Evolutionary conservation across 2,329 filamentous ascomycete genomes (phyloP).

Genomic region (Penicillium decumbens): DNA sequence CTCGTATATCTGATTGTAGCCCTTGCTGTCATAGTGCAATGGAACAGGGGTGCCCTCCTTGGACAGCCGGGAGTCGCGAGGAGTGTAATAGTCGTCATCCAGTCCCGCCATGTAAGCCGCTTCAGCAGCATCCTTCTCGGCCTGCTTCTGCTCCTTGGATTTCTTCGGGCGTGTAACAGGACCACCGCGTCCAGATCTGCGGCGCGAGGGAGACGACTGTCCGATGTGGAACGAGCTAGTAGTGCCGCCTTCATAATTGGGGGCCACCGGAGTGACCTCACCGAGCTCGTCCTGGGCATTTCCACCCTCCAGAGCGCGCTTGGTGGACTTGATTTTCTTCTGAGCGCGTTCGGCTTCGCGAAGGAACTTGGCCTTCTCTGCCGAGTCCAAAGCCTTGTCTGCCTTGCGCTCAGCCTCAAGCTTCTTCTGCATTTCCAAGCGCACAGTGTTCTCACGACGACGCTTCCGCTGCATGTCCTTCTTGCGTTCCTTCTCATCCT

Average conservation of each 20-base stretch:
- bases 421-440: constrained; percentile 80
- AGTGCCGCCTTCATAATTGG: constrained; percentile 77
- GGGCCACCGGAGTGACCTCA: constrained; percentile 66
- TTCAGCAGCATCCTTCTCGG: constrained; percentile 71
- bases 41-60: constrained; percentile 47
- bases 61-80: constrained; percentile 49
- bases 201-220: constrained; percentile 49
- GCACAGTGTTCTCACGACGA: constrained; percentile 87
- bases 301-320: constrained; percentile 78
- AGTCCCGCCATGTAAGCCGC: constrained; percentile 72
- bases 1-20: constrained; percentile 94
- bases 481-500: constrained; percentile 96
- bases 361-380: constrained; percentile 73
- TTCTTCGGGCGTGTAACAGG: constrained; percentile 69
- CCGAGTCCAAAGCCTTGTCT: constrained; percentile 71
- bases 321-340: constrained; percentile 88
- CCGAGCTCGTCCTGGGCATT: constrained; percentile 68
- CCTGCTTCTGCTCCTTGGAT: constrained; percentile 69
- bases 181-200: constrained; percentile 52
- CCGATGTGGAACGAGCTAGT: constrained; percentile 78
- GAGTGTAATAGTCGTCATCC: constrained; percentile 50
- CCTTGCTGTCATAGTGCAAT: constrained; percentile 75
- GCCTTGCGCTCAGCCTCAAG: constrained; percentile 73
- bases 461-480: constrained; percentile 99
- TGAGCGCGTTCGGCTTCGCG: constrained; percentile 84